Evolutionary conservation across 2,329 filamentous ascomycete species (phyloP).

Genomic region (Pestalotiopsis sp.): DNA sequence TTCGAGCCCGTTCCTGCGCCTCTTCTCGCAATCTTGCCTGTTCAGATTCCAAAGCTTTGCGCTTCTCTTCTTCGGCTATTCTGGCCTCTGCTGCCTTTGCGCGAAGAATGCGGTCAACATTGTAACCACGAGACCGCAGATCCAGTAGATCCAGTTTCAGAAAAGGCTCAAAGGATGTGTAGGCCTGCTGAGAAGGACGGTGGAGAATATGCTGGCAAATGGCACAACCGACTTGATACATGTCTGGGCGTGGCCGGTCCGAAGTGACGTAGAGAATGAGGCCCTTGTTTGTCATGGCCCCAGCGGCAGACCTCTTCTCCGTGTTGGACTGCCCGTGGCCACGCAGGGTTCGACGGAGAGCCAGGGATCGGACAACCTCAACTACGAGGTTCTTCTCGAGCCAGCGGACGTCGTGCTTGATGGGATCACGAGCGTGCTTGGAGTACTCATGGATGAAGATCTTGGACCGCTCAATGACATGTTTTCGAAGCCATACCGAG

Average conservation of each 20-base stretch:
- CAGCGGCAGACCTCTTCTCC: conserved; percentile 75
- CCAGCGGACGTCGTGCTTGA: conserved; percentile 89
- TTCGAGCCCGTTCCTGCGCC: conserved; percentile 54
- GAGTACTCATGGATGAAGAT: conserved; percentile 82
- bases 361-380: conserved; percentile 76
- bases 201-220: conserved; percentile 80
- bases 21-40: conserved; percentile 65
- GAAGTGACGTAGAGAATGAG: conserved; percentile 78
- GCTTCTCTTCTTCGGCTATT: conserved; percentile 81
- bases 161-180: conserved; percentile 88
- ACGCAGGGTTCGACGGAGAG: conserved; percentile 74
- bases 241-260: conserved; percentile 65
- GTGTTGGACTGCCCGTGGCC: conserved; percentile 70
- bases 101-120: conserved; percentile 90
- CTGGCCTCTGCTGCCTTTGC: conserved; percentile 86
- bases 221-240: conserved; percentile 91
- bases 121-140: conserved; percentile 86
- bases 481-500: conserved; percentile 73
- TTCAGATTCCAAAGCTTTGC: conserved; percentile 74
- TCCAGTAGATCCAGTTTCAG: conserved; percentile 82
- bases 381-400: conserved; percentile 83
- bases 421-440: conserved; percentile 72
- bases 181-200: conserved; percentile 84
- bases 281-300: conserved; percentile 44
- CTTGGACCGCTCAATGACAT: conserved; percentile 84